phyloP scores from a whole-genome alignment of 2,329 filamentous ascomycete species.

The Colletotrichum coccodes region DNA sequence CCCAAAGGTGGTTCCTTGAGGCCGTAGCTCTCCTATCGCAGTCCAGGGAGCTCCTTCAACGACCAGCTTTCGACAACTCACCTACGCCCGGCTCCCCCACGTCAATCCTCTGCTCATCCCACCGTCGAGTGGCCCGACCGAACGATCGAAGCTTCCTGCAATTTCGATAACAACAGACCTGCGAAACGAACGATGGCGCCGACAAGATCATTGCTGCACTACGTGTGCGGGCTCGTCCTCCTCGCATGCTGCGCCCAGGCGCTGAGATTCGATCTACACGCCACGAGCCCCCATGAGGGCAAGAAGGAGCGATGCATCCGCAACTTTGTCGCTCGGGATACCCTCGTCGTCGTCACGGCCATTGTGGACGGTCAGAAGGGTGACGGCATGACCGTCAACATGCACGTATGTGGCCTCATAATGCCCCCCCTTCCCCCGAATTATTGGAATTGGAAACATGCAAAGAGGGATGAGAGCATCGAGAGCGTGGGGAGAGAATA shows the following conservation, averaged over 20 bases:
- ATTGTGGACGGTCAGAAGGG: constrained; percentile 86
- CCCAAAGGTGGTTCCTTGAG: constrained; percentile 25
- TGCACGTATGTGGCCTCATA: constrained; percentile 75
- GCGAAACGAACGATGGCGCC: constrained; percentile 54
- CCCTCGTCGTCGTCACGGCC: constrained; percentile 93
- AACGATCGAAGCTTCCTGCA: not conserved
- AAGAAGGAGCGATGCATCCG: constrained; percentile 89
- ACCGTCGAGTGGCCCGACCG: not conserved
- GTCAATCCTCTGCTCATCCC: constrained; percentile 48
- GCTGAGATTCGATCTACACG: constrained; percentile 93
- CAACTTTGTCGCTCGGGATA: constrained; percentile 94
- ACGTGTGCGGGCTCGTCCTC: constrained; percentile 67
- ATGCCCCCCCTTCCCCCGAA: not conserved
- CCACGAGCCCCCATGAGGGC: constrained; percentile 69
- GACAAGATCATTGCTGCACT: constrained; percentile 64
- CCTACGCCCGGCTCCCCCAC: not conserved
- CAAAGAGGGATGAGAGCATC: not conserved
- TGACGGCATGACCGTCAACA: constrained; percentile 93
- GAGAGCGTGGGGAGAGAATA: not conserved
- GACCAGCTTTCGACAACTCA: constrained; percentile 16
- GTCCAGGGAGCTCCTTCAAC: constrained; percentile 27
- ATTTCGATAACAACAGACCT: not conserved
- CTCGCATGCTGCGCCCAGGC: constrained; percentile 68
- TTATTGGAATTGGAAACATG: not conserved
- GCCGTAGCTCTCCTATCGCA: constrained; percentile 29